Conservation (phyloP, 768 basidiomycete genomes). For the Cystofilobasidium bisporidii region DNA sequence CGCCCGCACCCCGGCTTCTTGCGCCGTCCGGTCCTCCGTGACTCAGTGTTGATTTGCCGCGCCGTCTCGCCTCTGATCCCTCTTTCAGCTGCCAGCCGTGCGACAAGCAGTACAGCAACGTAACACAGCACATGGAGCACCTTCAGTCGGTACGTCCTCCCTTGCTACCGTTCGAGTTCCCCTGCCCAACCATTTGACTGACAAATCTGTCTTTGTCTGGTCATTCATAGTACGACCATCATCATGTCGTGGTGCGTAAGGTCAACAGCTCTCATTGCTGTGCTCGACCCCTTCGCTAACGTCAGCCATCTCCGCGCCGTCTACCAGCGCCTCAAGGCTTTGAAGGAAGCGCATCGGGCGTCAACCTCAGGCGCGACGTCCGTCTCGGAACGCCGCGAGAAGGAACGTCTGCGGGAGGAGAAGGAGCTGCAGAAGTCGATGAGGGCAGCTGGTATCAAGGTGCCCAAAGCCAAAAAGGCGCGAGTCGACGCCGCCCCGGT, state of each 20-base stretch:
- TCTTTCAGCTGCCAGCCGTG: constrained; percentile 14
- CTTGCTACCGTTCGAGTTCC: too few relatives aligned
- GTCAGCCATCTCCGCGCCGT: background rate
- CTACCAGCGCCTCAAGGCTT: constrained; percentile 19
- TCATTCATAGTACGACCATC: constrained; percentile 23
- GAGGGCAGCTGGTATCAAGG: constrained; percentile 14
- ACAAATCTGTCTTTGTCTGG: too few relatives aligned
- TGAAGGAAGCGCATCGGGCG: constrained; percentile 19
- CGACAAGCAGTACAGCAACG: constrained; percentile 25
- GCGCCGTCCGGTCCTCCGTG: too few relatives aligned
- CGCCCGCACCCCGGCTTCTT: too few relatives aligned
- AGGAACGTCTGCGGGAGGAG: constrained; percentile 23
- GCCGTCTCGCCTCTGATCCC: background rate
- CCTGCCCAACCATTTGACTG: too few relatives aligned
- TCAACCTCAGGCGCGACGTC: constrained; percentile 1
- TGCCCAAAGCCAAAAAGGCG: background rate
- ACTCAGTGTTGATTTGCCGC: too few relatives aligned
- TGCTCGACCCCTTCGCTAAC: too few relatives aligned
- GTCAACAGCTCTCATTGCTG: too few relatives aligned
- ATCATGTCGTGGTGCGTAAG: constrained; percentile 24
- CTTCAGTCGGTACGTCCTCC: too few relatives aligned
- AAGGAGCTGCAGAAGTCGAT: constrained; percentile 20
- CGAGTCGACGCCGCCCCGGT: background rate
- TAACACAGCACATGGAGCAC: constrained; percentile 16
- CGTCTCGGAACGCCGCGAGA: constrained; percentile 17